A percentile compares a stretch with the other conserved stretches of the same genome.
phyloP scores from a whole-genome alignment of 306 rosid genomes.

The Malus sieversii region DNA sequence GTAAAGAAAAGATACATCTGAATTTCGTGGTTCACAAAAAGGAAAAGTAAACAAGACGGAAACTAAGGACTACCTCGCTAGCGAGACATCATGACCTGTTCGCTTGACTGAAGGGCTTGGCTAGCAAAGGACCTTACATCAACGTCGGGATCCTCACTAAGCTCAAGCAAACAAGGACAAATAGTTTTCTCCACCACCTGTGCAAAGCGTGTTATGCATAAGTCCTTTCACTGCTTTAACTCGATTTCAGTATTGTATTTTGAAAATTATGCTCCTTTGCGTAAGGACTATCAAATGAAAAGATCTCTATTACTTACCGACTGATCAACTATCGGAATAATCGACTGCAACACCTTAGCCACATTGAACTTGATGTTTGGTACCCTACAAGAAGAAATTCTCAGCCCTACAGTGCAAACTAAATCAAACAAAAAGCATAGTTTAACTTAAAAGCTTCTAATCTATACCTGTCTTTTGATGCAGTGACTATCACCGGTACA shows the following conservation, averaged over 20 bases:
- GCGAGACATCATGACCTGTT: conserved; percentile 78
- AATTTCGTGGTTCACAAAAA: background rate
- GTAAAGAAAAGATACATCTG: background rate
- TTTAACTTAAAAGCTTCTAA: background rate
- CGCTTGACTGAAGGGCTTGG: conserved; percentile 86
- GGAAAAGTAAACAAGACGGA: background rate
- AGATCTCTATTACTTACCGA: conserved; percentile 48
- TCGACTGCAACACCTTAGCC: conserved; percentile 85
- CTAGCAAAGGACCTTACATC: conserved; percentile 80
- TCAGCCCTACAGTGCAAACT: background rate
- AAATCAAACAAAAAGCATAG: conserved; percentile 15
- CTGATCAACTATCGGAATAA: conserved; percentile 89
- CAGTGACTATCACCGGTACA: conserved; percentile 59
- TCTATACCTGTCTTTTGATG: conserved; percentile 85
- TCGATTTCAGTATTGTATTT: background rate
- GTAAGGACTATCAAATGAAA: background rate
- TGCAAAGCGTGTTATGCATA: background rate
- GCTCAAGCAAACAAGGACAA: conserved; percentile 87
- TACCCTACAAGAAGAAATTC: conserved; percentile 44
- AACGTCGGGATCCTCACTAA: conserved; percentile 89
- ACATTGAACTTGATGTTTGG: conserved; percentile 95
- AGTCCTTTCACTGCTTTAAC: background rate
- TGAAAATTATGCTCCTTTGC: background rate
- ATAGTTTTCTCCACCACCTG: conserved; percentile 85
- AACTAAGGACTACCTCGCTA: conserved; percentile 20